Evolutionary conservation across 164 flowering plant species (phyloP).

Genomic region (Magnolia kwangsiensis): DNA sequence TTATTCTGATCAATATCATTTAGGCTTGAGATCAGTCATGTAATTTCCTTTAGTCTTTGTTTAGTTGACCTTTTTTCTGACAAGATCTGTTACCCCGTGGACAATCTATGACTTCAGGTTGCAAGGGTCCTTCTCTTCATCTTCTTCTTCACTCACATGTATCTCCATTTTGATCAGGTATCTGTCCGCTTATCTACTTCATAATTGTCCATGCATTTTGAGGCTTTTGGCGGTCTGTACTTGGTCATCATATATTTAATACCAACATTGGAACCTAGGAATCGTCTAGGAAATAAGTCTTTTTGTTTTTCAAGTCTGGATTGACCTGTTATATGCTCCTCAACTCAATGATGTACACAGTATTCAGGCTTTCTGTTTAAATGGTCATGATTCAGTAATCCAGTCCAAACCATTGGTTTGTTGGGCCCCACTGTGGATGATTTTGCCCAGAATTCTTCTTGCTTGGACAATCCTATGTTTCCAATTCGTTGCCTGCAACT

Average conservation of each 20-base stretch:
- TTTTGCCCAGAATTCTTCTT: not conserved
- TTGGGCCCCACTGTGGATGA: too few relatives aligned
- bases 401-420: too few relatives aligned
- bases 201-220: not conserved
- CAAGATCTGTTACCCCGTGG: slow-evolving; percentile 7
- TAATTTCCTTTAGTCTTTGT: not conserved
- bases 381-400: too few relatives aligned
- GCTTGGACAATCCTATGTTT: not conserved
- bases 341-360: too few relatives aligned
- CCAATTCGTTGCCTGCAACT: not conserved
- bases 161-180: slow-evolving; percentile 63
- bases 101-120: slow-evolving; percentile 36
- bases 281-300: too few relatives aligned
- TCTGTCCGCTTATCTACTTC: not conserved
- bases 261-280: too few relatives aligned
- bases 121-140: slow-evolving; percentile 66
- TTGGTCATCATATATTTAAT: not conserved
- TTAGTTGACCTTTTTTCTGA: not conserved
- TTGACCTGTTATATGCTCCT: too few relatives aligned
- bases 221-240: not conserved
- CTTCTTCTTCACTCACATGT: slow-evolving; percentile 57
- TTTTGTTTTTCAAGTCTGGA: too few relatives aligned
- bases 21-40: not conserved
- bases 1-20: not conserved
- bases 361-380: too few relatives aligned